Evolutionary conservation across 805 yeast genomes (phyloP), one percentile per base, ranked within the genome.

Genomic region (Cyberlindnera xishuangbannaensis): DNA sequence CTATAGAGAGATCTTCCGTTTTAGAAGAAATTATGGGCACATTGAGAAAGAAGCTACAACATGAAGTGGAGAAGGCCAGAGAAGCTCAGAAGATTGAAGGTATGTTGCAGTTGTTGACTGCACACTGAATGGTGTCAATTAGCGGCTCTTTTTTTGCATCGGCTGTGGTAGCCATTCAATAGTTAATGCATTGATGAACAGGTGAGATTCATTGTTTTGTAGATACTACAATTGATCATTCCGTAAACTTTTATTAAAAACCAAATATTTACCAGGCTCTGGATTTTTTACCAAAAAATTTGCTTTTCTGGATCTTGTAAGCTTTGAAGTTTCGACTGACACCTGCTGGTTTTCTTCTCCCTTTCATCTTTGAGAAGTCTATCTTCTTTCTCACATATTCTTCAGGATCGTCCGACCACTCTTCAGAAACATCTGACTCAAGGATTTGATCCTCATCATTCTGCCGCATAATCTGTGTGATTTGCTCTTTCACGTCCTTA

Each of bases 71-170:
- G 36, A 78, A 82, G 51, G 83, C 95, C 27, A 75, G 76, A 53
- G 96, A 88, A 54, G 95, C 97, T 6, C 83, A 81, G 56, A 80
- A 77, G 55, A 76, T 92, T 27, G 86, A 83, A 50, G 98, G 98
- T 34, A 92, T 92, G 97, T 65, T 92, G 48, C 94, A 86, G 59
- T 60, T 92, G 47, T 67, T 90, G 49, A 79, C 87, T 31, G 71
- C 61, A 40, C 71, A 61, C 28, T 30, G n/a, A n/a, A n/a, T n/a
- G n/a, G n/a, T n/a, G n/a, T n/a, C n/a, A n/a, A n/a, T n/a, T n/a
- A n/a, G n/a, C n/a, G n/a, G n/a, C n/a, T n/a, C n/a, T n/a, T n/a
- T n/a, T n/a, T n/a, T n/a, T n/a, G n/a, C n/a, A n/a, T n/a, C n/a
- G n/a, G n/a, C n/a, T n/a, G n/a, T n/a, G n/a, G n/a, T n/a, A n/a